These are phyloP conservation scores for Pichia sp. DNA, from an alignment of 1,139 yeast species.

Conservation along the genomic window DNA sequence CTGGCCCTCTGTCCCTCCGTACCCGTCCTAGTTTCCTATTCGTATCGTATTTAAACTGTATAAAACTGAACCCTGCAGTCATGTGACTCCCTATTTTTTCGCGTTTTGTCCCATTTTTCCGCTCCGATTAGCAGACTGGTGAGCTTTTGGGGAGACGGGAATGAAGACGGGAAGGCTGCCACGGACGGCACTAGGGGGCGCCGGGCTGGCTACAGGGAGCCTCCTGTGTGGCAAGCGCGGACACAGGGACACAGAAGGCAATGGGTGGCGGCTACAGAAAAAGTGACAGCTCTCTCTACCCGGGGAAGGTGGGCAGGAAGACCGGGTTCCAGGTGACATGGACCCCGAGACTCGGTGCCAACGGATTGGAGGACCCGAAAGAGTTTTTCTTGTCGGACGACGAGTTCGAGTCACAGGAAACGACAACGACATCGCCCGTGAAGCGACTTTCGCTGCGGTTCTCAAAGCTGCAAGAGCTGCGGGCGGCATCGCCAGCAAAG, in stretches of 20 bases:
- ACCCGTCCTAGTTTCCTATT: neutral
- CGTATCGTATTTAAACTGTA: neutral
- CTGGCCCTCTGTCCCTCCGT: neutral
- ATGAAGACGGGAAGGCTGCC: neutral
- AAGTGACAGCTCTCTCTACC: constrained; percentile 24
- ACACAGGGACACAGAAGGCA: neutral
- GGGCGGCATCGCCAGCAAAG: neutral
- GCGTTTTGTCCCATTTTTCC: neutral
- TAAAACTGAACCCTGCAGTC: neutral
- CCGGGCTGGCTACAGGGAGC: too few species aligned
- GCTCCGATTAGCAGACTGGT: neutral
- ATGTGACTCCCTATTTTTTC: neutral
- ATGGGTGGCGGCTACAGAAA: constrained; percentile 14
- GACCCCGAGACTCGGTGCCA: constrained; percentile 55
- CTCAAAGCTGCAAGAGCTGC: constrained; percentile 14
- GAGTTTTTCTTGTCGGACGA: constrained; percentile 60
- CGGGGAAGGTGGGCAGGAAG: constrained; percentile 29
- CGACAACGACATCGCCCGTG: constrained; percentile 19
- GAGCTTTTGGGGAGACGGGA: neutral
- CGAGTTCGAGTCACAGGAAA: constrained; percentile 25
- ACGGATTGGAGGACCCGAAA: constrained; percentile 75
- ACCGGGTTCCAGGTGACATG: constrained; percentile 31
- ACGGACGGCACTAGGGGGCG: neutral
- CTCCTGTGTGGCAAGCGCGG: neutral
- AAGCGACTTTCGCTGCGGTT: constrained; percentile 19